Base-by-base conservation (phyloP, 805 yeast genomes). In the Wilhelminamyces savonicus region DNA sequence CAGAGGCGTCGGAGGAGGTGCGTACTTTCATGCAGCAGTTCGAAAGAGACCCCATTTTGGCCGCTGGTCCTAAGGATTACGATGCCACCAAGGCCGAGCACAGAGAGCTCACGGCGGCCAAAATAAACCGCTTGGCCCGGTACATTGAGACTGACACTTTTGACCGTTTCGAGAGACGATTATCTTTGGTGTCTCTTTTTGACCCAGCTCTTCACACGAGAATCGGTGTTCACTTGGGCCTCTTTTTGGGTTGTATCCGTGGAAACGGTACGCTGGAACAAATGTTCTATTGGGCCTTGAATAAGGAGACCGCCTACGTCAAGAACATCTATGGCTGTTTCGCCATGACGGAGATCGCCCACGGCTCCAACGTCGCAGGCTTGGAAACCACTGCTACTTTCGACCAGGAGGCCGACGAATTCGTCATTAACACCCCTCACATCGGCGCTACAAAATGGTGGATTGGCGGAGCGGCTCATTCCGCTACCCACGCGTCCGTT, bases 371-470 rank as follows among this genome's bases (percentile, higher is more conserved):
- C 29, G 48, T 44, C 6, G 47, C 47, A 11, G 48, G 48, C 26
- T 35, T 44, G 30, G 48, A 44, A 21, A 44, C 48, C 24, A 44
- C 47, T 26, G 48, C 48, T 18, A 44, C 48, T n/a, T 44, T 38
- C 20, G 48, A 44, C 32, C 27, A 38, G 35, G 36, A 26, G 13
- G 29, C 40, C 13, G 48, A 44, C 32, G 41, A 40, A 34, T 44
- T 44, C 21, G 30, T 44, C 25, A 34, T 44, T 27, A 42, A 44
- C 37, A 44, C 48, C 23, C 48, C 48, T 1, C 48, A 44, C 36
- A 40, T 44, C 13, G 48, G 48, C 4, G 48, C 48, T 26, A 44
- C 48, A 30, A 44, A 44, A 35, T 44, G 48, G 48, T 44, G 48
- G 48, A 44, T 44, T 13, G 48, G 48, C 6, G 48, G 48, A 22